Conservation (phyloP, 495 filamentous ascomycete genomes). For the Penicillium parvum region DNA sequence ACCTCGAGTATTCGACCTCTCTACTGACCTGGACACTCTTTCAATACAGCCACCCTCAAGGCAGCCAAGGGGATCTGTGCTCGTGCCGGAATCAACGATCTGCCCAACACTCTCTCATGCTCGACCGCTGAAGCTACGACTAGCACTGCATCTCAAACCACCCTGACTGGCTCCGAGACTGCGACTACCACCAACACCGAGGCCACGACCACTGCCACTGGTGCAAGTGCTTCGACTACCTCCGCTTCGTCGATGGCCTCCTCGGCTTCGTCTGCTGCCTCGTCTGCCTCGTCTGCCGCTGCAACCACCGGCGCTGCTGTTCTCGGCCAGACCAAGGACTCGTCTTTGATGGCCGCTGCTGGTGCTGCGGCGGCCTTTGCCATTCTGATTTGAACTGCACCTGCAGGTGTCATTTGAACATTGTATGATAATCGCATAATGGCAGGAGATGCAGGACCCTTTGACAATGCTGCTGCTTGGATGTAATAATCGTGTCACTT, state of each 20-base stretch:
- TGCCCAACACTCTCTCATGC: constrained; percentile 36
- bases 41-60: constrained; percentile 42
- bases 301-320: constrained; percentile 39
- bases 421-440: background rate
- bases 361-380: constrained; percentile 33
- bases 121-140: constrained; percentile 16
- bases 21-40: background rate
- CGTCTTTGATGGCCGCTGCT: constrained; percentile 31
- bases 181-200: constrained; percentile 15
- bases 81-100: constrained; percentile 33
- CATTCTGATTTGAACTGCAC: constrained; percentile 30
- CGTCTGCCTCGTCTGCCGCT: constrained; percentile 16
- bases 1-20: background rate
- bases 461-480: constrained; percentile 1
- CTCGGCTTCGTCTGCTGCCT: constrained; percentile 4
- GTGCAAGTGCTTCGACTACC: constrained; percentile 7
- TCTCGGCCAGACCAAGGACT: constrained; percentile 36
- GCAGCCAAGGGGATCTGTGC: constrained; percentile 49
- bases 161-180: constrained; percentile 16
- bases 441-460: background rate
- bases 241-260: constrained; percentile 5
- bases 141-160: constrained; percentile 12
- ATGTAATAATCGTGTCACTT: constrained; percentile 6
- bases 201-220: constrained; percentile 13
- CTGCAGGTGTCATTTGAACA: too few species aligned